These are phyloP conservation scores for Ramaria sp. DNA, from an alignment of 768 basidiomycete species.

Conservation along the genomic window DNA sequence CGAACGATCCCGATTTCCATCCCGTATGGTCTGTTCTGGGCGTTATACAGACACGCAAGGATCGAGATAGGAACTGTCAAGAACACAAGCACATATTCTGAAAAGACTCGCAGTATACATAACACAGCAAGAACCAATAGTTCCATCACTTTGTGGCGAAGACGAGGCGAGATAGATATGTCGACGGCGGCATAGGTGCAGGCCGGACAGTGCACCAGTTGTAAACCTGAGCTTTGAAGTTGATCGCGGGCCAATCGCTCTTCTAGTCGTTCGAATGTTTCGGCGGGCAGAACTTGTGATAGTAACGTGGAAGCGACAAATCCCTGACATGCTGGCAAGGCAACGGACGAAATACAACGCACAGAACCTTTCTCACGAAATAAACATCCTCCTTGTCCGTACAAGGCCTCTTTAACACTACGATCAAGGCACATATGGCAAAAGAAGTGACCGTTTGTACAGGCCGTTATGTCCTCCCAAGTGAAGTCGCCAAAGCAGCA, in stretches of 20 bases:
- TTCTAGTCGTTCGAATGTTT: neutral
- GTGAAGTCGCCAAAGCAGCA: slow-evolving; percentile 12
- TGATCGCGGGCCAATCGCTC: neutral
- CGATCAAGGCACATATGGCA: slow-evolving; percentile 7
- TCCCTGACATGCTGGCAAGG: neutral
- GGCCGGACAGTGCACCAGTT: slow-evolving; percentile 8
- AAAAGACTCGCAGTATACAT: neutral
- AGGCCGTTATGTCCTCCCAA: slow-evolving; percentile 10
- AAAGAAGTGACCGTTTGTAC: slow-evolving; percentile 8
- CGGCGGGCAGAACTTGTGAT: neutral
- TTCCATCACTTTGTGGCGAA: neutral
- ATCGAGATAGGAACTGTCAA: neutral
- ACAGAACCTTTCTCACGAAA: slow-evolving; percentile 1
- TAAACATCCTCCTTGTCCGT: slow-evolving; percentile 1
- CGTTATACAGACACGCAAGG: neutral
- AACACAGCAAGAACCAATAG: neutral
- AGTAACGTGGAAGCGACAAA: neutral
- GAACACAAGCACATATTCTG: neutral
- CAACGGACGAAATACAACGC: slow-evolving; percentile 8
- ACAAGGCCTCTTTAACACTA: neutral
- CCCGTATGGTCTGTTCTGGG: neutral
- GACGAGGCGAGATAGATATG: neutral
- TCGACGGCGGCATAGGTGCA: slow-evolving; percentile 9
- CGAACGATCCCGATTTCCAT: neutral
- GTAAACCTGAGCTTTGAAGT: neutral